A percentile compares a stretch with the other conserved stretches of the same genome.
These are phyloP conservation scores for Chlamydomonas sp. DNA, from an alignment of 139 green algal species.

Conservation along the genomic window DNA sequence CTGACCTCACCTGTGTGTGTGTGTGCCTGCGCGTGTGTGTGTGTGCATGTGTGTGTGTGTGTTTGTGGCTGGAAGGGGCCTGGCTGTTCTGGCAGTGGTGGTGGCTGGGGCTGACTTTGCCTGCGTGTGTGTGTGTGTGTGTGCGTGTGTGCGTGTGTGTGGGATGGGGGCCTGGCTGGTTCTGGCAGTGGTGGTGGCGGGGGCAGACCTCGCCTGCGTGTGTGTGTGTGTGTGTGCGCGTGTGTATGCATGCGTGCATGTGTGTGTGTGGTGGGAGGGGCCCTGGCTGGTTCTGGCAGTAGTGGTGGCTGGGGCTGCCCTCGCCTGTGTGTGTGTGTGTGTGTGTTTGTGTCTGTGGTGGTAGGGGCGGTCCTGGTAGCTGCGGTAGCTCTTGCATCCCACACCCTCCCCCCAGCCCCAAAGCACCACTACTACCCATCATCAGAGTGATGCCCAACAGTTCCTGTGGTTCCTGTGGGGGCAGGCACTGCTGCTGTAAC, in stretches of 20 bases:
- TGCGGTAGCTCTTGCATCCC: too few relatives aligned
- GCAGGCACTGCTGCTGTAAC: too few relatives aligned
- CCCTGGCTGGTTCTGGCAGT: not conserved
- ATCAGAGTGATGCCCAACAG: too few relatives aligned
- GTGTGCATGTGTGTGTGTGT: too few relatives aligned
- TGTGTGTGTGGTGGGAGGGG: not conserved
- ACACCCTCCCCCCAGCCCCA: too few relatives aligned
- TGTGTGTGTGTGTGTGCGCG: not conserved
- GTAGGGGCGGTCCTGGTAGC: too few relatives aligned
- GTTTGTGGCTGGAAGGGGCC: constrained; percentile 16
- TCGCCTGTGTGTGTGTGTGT: not conserved
- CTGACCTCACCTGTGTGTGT: too few relatives aligned
- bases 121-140: too few relatives aligned
- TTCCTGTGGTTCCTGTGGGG: too few relatives aligned
- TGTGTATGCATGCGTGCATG: not conserved
- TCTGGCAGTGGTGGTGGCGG: not conserved
- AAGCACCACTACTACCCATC: too few relatives aligned
- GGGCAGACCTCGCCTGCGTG: not conserved
- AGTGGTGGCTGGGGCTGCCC: not conserved
- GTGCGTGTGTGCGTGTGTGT: not conserved
- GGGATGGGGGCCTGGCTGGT: not conserved
- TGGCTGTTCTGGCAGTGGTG: constrained; percentile 22
- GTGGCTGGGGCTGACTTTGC: constrained; percentile 2
- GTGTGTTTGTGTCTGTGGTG: too few relatives aligned
- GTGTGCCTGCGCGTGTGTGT: too few relatives aligned